Evolutionary conservation across 225 moss, liverwort and hornwort species (phyloP).

Genomic region (Polytrichum formosum): DNA sequence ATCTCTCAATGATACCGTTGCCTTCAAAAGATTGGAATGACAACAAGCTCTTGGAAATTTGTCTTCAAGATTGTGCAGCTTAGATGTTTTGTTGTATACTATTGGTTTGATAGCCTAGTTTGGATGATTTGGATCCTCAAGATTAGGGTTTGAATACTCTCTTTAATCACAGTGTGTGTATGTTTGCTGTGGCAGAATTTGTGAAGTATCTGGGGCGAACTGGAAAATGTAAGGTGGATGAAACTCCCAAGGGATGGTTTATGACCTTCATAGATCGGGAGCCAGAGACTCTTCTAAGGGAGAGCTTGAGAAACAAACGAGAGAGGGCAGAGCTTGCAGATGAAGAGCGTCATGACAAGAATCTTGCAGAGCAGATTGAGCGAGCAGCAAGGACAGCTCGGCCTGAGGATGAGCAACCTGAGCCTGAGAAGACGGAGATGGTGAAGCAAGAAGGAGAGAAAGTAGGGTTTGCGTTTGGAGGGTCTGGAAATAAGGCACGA

Average conservation of each 20-base stretch:
- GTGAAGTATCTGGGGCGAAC: constrained; percentile 77
- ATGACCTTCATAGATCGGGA: constrained; percentile 76
- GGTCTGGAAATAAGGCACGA: constrained; percentile 37
- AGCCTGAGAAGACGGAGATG: constrained; percentile 51
- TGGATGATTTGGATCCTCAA: neutral
- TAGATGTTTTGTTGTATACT: neutral
- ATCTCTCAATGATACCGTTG: too few species aligned
- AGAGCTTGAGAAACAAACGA: constrained; percentile 69
- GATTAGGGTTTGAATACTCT: neutral
- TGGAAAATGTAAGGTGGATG: constrained; percentile 87
- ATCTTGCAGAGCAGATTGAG: constrained; percentile 81
- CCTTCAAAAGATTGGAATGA: neutral
- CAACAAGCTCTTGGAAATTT: too few species aligned
- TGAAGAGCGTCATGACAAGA: constrained; percentile 85
- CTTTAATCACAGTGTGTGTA: neutral
- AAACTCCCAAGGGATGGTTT: constrained; percentile 91
- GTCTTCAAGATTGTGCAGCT: neutral
- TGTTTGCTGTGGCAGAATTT: constrained; percentile 35
- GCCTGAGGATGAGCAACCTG: constrained; percentile 37
- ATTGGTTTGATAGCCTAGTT: neutral
- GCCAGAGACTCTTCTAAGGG: constrained; percentile 76
- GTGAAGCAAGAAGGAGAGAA: constrained; percentile 65
- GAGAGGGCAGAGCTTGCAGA: constrained; percentile 78
- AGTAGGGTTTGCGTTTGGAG: constrained; percentile 63
- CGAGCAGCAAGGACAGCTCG: constrained; percentile 52